phyloP scores from a whole-genome alignment of 495 filamentous ascomycete genomes.

The Xylaria palmicola region DNA sequence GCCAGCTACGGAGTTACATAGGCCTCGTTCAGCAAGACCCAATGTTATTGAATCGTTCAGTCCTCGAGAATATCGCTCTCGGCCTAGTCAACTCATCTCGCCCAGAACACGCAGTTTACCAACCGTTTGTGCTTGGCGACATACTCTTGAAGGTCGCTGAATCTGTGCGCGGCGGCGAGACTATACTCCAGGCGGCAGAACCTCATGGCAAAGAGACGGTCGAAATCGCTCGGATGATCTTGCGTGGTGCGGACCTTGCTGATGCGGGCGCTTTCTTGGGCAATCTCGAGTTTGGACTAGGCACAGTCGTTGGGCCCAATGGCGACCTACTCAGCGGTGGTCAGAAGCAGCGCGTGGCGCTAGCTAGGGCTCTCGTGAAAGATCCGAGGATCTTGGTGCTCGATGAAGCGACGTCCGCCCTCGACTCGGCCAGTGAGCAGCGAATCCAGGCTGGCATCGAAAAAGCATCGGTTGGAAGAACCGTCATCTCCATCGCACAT shows the following conservation, averaged over 20 bases:
- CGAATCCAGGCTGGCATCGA: constrained; percentile 53
- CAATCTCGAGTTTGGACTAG: constrained; percentile 40
- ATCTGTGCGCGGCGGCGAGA: constrained; percentile 26
- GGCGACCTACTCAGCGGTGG: constrained; percentile 54
- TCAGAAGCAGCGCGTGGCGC: constrained; percentile 62
- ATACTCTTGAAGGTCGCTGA: constrained; percentile 21
- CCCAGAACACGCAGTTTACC: constrained; percentile 37
- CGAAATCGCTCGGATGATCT: constrained; percentile 33
- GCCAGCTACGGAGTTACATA: constrained; percentile 55
- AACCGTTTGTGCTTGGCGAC: constrained; percentile 24
- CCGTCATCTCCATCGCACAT: constrained; percentile 75
- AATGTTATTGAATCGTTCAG: constrained; percentile 60
- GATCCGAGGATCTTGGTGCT: constrained; percentile 51
- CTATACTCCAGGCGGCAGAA: constrained; percentile 24
- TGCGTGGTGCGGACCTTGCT: constrained; percentile 35
- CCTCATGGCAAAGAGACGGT: constrained; percentile 20
- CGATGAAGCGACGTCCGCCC: constrained; percentile 56
- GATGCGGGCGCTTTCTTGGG: constrained; percentile 41
- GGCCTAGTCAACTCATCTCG: constrained; percentile 61
- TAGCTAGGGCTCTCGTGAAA: constrained; percentile 52
- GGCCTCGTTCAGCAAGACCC: constrained; percentile 69
- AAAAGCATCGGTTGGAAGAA: constrained; percentile 49
- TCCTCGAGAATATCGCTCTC: constrained; percentile 68
- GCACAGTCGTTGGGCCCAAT: constrained; percentile 48
- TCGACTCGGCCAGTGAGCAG: constrained; percentile 55